These are phyloP conservation scores for Rhinocladiella similis DNA, from an alignment of 2,329 filamentous ascomycete species.

Conservation along the genomic window DNA sequence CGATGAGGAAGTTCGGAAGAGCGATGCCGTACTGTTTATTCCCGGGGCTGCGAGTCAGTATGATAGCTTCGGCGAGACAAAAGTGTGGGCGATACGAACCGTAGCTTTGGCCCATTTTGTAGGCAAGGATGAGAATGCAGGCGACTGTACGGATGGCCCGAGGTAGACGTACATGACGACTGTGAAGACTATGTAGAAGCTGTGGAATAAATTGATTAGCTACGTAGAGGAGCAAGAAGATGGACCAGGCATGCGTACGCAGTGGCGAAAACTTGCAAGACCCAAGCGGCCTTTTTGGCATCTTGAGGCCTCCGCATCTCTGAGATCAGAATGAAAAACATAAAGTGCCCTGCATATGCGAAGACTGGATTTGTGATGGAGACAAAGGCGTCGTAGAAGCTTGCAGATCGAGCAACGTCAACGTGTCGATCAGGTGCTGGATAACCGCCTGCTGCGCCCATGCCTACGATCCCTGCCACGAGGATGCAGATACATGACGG, in stretches of 20 bases:
- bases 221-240: too few relatives aligned
- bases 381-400: conserved; percentile 49
- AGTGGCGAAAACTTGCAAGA: conserved; percentile 52
- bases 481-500: conserved; percentile 49
- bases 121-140: conserved; percentile 50
- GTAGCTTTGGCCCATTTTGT: conserved; percentile 51
- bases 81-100: background rate
- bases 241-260: conserved; percentile 18
- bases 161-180: conserved; percentile 54
- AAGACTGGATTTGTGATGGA: conserved; percentile 56
- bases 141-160: conserved; percentile 47
- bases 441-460: conserved; percentile 50
- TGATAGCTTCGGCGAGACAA: background rate
- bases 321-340: conserved; percentile 56
- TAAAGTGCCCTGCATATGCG: conserved; percentile 54
- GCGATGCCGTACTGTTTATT: conserved; percentile 47
- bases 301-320: conserved; percentile 55
- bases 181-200: conserved; percentile 53
- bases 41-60: background rate
- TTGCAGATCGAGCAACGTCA: conserved; percentile 38
- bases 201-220: background rate
- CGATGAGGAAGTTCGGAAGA: conserved; percentile 47
- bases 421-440: conserved; percentile 42
- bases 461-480: conserved; percentile 52
- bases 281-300: conserved; percentile 54